Evolutionary conservation across 306 rosid genomes (phyloP).

Genomic region (Vicia faba): DNA sequence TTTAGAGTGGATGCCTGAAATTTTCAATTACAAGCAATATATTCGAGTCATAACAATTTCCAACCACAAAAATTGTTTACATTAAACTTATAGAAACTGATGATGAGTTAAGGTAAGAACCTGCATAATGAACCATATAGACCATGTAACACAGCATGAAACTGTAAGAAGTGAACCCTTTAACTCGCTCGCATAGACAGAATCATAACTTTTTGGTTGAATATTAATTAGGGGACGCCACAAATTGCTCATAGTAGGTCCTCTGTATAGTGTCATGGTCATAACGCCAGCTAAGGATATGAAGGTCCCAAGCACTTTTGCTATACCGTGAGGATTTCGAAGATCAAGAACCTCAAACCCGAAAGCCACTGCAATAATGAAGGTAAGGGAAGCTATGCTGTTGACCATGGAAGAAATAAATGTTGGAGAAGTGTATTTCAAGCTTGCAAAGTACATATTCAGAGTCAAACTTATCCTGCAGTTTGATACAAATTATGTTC

Average conservation of each 20-base stretch:
- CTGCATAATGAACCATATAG: conserved; percentile 85
- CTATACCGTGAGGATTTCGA: conserved; percentile 52
- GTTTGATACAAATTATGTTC: conserved; percentile 3
- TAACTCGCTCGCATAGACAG: conserved; percentile 56
- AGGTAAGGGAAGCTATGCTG: conserved; percentile 75
- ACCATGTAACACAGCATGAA: conserved; percentile 75
- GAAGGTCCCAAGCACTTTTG: conserved; percentile 70
- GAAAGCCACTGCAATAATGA: conserved; percentile 64
- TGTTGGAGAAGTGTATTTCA: conserved; percentile 76
- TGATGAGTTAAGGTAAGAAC: conserved; percentile 41
- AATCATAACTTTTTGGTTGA: conserved; percentile 39
- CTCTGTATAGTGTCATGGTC: conserved; percentile 82
- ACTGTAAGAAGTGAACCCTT: conserved; percentile 80
- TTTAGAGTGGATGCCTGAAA: conserved; percentile 74
- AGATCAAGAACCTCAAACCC: conserved; percentile 63
- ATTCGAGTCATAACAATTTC: background rate
- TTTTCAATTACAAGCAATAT: conserved; percentile 1
- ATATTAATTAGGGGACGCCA: conserved; percentile 59
- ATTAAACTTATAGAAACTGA: background rate
- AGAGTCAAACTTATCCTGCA: conserved; percentile 63
- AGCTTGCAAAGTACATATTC: conserved; percentile 79
- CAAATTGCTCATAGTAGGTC: conserved; percentile 54
- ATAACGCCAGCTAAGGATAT: conserved; percentile 75
- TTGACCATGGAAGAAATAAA: conserved; percentile 69
- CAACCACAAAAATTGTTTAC: no score